Conservation (phyloP, 73 alveolate species). For the Paramecium primaurelia region DNA sequence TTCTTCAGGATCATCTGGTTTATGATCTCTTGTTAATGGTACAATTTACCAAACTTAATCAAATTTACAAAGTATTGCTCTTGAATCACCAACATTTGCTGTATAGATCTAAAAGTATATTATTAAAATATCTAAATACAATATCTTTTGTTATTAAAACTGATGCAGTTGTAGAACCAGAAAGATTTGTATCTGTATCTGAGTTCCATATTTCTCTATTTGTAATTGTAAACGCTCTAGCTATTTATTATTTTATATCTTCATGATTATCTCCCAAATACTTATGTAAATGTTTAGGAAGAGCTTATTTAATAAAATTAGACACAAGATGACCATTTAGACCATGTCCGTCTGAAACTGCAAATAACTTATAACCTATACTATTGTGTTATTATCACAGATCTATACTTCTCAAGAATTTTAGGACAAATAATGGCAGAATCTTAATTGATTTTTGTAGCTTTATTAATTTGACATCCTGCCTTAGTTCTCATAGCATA, state of each 20-base stretch:
- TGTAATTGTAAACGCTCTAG: conserved; percentile 19
- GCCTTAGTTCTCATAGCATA: conserved; percentile 25
- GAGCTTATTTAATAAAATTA: conserved; percentile 71
- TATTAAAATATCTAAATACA: not conserved
- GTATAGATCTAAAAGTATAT: not conserved
- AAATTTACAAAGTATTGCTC: conserved; percentile 81
- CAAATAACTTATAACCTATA: conserved; percentile 57
- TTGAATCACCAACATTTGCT: conserved; percentile 69
- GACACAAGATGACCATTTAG: conserved; percentile 88
- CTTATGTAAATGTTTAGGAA: conserved; percentile 62
- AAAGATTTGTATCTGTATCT: conserved; percentile 63
- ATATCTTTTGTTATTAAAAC: conserved; percentile 69
- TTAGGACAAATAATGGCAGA: not conserved
- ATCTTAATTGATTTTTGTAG: not conserved
- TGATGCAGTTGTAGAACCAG: conserved; percentile 70
- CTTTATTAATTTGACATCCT: conserved; percentile 1
- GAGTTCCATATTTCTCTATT: conserved; percentile 59
- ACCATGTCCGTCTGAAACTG: conserved; percentile 99
- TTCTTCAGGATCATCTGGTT: conserved; percentile 82
- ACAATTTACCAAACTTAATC: conserved; percentile 63
- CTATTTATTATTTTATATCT: not conserved
- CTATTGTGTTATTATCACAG: not conserved
- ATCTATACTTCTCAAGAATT: not conserved
- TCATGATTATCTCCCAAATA: not conserved
- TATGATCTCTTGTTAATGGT: conserved; percentile 86